Conservation (phyloP, 2,329 filamentous ascomycete species). For the Colletotrichum phormii region DNA sequence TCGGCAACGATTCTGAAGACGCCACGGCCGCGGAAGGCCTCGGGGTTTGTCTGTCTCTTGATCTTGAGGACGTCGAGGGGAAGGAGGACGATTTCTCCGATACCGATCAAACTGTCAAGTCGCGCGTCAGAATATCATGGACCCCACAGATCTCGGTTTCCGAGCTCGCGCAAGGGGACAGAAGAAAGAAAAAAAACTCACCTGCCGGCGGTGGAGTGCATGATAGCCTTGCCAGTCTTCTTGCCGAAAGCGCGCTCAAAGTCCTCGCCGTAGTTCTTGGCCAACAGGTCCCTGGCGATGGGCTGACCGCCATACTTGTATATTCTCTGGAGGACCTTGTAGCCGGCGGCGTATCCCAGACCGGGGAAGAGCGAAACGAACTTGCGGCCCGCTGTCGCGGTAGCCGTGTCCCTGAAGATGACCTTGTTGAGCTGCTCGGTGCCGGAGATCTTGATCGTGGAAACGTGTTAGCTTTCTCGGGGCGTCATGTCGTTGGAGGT, state of each 20-base stretch:
- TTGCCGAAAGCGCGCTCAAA: constrained; percentile 94
- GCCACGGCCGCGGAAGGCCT: constrained; percentile 94
- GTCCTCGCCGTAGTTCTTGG: constrained; percentile 79
- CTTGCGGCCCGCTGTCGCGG: constrained; percentile 76
- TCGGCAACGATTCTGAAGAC: constrained; percentile 90
- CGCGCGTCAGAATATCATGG: neutral
- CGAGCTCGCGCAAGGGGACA: neutral
- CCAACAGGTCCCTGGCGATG: constrained; percentile 90
- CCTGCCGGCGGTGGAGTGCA: constrained; percentile 97
- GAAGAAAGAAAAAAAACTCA: constrained; percentile 48
- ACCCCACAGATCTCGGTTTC: neutral
- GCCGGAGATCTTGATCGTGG: constrained; percentile 25
- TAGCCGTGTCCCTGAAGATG: constrained; percentile 91
- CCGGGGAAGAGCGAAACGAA: constrained; percentile 97
- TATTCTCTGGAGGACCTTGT: constrained; percentile 96
- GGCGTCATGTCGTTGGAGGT: neutral
- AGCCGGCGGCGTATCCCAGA: constrained; percentile 95
- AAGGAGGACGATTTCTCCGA: constrained; percentile 95
- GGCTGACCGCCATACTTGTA: constrained; percentile 99
- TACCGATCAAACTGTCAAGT: constrained; percentile 81
- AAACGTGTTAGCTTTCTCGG: constrained; percentile 10
- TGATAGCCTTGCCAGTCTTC: constrained; percentile 97
- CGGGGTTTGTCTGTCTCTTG: constrained; percentile 99
- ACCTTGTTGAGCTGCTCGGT: constrained; percentile 82
- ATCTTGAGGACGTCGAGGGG: constrained; percentile 98